These are phyloP conservation scores for Boletellus ananas DNA, from an alignment of 768 basidiomycete genomes.

Conservation along the genomic window DNA sequence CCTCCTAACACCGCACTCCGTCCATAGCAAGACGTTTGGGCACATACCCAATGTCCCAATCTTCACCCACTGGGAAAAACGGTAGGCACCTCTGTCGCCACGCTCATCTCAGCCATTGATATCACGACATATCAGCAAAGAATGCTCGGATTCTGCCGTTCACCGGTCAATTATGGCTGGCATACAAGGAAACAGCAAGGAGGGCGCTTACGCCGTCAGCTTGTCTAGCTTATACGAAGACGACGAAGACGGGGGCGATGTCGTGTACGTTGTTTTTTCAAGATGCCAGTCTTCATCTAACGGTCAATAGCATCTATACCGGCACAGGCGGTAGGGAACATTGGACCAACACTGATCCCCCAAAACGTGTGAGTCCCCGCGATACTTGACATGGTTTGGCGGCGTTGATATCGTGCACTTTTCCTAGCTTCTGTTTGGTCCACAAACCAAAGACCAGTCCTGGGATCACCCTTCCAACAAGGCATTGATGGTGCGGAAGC, in stretches of 20 bases:
- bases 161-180: conserved; percentile 15
- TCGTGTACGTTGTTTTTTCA: conserved; percentile 16
- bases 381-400: neutral
- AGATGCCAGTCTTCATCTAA: neutral
- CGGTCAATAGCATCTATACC: conserved; percentile 24
- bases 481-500: conserved; percentile 18
- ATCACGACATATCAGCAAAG: neutral
- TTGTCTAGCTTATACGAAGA: conserved; percentile 22
- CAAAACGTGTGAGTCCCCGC: conserved; percentile 20
- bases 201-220: conserved; percentile 18
- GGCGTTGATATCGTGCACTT: neutral
- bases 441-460: conserved; percentile 22
- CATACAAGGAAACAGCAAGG: conserved; percentile 14
- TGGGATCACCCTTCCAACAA: conserved; percentile 15
- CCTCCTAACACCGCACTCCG: neutral
- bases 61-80: conserved; percentile 17
- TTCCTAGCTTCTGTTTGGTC: conserved; percentile 13
- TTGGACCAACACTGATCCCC: conserved; percentile 7
- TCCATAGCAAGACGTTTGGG: conserved; percentile 21
- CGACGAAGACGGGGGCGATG: conserved; percentile 23
- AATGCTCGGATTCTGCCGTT: conserved; percentile 15
- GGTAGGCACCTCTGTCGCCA: conserved; percentile 10
- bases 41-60: conserved; percentile 21
- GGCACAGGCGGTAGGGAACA: conserved; percentile 22
- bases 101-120: neutral